phyloP scores from a whole-genome alignment of 73 alveolate genomes.

The Stentor coeruleus region DNA sequence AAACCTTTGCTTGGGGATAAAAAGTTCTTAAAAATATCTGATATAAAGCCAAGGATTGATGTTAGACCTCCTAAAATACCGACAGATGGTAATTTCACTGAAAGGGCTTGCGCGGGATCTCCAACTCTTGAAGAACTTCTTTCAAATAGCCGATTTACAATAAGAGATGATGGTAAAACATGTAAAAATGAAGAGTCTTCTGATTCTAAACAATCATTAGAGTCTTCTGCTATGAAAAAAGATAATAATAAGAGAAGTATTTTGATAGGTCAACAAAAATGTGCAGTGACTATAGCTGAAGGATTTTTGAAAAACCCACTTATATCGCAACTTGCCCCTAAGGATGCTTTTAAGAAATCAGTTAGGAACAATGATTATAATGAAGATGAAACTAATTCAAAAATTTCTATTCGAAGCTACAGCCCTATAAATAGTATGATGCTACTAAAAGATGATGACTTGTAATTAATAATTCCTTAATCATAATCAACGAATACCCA shows the following conservation, averaged over 20 bases:
- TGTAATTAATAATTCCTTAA: too few relatives aligned
- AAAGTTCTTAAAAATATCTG: neutral
- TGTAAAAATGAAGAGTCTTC: neutral
- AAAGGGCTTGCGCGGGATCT: neutral
- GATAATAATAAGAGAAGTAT: neutral
- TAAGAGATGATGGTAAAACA: neutral
- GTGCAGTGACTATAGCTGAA: constrained; percentile 2
- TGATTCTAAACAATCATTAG: neutral
- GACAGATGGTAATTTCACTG: neutral
- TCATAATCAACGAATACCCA: too few relatives aligned
- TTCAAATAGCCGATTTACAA: neutral
- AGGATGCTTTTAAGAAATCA: too few relatives aligned
- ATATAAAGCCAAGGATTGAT: neutral
- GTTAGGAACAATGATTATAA: too few relatives aligned
- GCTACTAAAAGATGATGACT: too few relatives aligned
- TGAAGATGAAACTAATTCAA: too few relatives aligned
- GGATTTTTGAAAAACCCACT: constrained; percentile 9
- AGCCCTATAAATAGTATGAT: too few relatives aligned
- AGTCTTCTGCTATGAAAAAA: neutral
- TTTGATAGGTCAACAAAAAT: neutral
- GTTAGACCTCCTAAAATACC: neutral
- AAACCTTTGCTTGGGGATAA: too few relatives aligned
- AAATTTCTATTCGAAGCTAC: too few relatives aligned
- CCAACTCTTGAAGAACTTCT: neutral
- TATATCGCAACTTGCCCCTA: constrained; percentile 7